phyloP scores from a whole-genome alignment of 768 basidiomycete species.

The Amyloporia xantha region DNA sequence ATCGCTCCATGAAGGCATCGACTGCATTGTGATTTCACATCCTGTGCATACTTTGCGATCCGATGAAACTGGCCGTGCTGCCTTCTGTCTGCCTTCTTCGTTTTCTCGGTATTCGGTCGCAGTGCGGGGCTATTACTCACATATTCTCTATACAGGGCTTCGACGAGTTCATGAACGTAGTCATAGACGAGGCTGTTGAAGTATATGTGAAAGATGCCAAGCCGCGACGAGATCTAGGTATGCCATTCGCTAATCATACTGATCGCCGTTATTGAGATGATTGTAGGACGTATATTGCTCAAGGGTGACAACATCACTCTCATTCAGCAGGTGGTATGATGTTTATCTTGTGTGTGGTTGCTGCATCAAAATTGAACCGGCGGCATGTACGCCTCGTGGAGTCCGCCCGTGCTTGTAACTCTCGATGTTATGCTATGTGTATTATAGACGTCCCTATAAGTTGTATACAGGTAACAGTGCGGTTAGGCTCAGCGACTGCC shows the following conservation, averaged over 20 bases:
- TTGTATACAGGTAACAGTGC: constrained; percentile 80
- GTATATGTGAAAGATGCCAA: constrained; percentile 87
- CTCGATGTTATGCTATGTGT: background rate
- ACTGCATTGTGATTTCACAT: constrained; percentile 2
- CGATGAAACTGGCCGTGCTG: background rate
- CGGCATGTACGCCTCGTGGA: background rate
- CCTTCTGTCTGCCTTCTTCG: constrained; percentile 9
- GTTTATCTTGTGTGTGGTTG: background rate
- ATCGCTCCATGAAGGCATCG: constrained; percentile 32
- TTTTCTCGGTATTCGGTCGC: no score
- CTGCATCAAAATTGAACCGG: constrained; percentile 2
- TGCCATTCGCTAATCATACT: constrained; percentile 16
- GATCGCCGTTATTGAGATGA: background rate
- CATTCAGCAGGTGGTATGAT: constrained; percentile 62
- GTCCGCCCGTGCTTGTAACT: background rate
- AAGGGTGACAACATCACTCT: constrained; percentile 99
- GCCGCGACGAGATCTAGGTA: constrained; percentile 79
- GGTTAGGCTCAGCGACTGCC: constrained; percentile 65
- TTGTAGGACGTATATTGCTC: constrained; percentile 82
- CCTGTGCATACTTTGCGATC: background rate
- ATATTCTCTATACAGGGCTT: constrained; percentile 61
- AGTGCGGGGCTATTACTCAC: background rate
- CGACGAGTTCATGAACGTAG: constrained; percentile 99
- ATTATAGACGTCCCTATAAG: constrained; percentile 37
- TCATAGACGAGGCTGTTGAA: constrained; percentile 90